Conservation (phyloP, 306 rosid species). For the Pterocarpus macrocarpus region DNA sequence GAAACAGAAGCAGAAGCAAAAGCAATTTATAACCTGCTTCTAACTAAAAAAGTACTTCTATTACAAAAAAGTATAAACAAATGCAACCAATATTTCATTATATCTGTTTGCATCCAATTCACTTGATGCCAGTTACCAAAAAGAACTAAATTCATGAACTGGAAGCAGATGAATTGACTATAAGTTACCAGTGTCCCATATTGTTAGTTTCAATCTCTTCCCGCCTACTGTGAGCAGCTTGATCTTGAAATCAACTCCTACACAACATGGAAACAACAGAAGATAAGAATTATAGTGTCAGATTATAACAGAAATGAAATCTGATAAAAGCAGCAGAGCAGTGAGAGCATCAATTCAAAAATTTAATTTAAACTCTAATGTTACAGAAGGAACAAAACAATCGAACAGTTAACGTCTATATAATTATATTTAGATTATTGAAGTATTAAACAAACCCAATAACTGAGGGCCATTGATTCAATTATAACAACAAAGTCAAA, state of each 20-base stretch:
- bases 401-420: slow-evolving; percentile 33
- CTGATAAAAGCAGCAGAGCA: background rate
- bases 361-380: background rate
- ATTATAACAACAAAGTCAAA: background rate
- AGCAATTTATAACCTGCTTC: background rate
- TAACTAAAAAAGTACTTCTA: no score
- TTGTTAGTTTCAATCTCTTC: slow-evolving; percentile 91
- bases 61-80: no score
- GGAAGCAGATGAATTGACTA: slow-evolving; percentile 16
- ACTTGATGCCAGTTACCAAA: background rate
- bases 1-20: no score
- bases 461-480: background rate
- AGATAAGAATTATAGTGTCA: slow-evolving; percentile 11
- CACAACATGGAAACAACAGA: slow-evolving; percentile 37
- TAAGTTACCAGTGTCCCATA: slow-evolving; percentile 95
- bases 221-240: slow-evolving; percentile 82
- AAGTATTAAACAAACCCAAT: slow-evolving; percentile 9
- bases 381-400: slow-evolving; percentile 12
- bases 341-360: background rate
- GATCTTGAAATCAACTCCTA: slow-evolving; percentile 99
- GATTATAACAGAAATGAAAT: slow-evolving; percentile 20
- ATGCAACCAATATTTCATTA: background rate
- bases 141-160: slow-evolving; percentile 34
- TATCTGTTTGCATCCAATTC: slow-evolving; percentile 30
- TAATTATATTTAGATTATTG: background rate